Base-by-base conservation (phyloP, 2,329 filamentous ascomycete genomes). In the Atkinsonella texensis region DNA sequence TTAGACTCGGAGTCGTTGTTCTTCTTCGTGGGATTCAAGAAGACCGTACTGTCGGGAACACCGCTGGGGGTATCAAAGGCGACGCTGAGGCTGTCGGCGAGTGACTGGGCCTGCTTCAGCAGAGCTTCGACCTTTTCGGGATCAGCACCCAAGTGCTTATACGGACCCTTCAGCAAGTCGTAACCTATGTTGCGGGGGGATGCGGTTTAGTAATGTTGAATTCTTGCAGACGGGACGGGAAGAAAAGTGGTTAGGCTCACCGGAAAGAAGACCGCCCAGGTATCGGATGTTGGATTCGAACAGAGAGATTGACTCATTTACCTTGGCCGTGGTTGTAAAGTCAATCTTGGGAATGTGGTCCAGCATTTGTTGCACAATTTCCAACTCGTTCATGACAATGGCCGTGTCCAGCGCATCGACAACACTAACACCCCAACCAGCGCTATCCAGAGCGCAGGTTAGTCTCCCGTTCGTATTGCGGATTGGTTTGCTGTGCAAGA, bases 241-340 rank as follows among this genome's bases (percentile, higher is more conserved):
- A 15, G 17, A 17, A 17, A 32, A 13, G 12, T n/a, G 8, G 32
- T 51, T 42, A 28, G n/a, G 47, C 59, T 18, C 57, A 77, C 83
- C 87, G 2, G 89, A 86, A 9, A 95, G 63, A 59, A 95, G 74
- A 15, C 89, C 89, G 10, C 80, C 89, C 1, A 95, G 70, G 60
- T 95, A 95, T 31, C 89, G 83, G 61, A 95, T 95, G 0, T 87
- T 95, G 0, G 88, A 94, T 68, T 95, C 89, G 60, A 95, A 95
- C 8, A 95, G 68, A 39, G 85, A 91, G 47, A 95, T 81, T 10
- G 73, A 67, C 1, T 73, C 66, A 2, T 72, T 60, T 3, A 48
- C 50, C 48, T 55, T 52, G 4, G 56, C 53, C 1, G 84, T 86
- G 11, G 73, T 70, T 42, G 76, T 76, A 62, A 87, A 95, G 65